These are phyloP conservation scores for Diaporthe australafricana DNA, from an alignment of 2,329 filamentous ascomycete species.

Conservation along the genomic window DNA sequence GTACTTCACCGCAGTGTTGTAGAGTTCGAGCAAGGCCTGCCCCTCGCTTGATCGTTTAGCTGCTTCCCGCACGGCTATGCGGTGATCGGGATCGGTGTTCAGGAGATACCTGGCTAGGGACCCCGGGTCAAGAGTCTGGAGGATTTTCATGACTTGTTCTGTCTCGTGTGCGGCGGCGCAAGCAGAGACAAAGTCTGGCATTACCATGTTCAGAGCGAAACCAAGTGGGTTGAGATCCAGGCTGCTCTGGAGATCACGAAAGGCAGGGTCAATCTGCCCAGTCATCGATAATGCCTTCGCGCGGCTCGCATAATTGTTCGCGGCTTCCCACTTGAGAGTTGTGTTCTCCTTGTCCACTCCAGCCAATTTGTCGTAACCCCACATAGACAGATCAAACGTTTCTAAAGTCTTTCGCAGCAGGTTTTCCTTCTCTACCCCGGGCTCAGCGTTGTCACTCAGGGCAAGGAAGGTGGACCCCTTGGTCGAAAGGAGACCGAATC, in stretches of 20 bases:
- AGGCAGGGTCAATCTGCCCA: background rate
- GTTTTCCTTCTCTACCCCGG: no score
- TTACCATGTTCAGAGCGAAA: background rate
- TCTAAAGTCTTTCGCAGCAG: no score
- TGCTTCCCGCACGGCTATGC: background rate
- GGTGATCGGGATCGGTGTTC: background rate
- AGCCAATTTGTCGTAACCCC: no score
- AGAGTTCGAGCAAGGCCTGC: background rate
- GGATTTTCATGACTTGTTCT: background rate
- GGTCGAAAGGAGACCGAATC: background rate
- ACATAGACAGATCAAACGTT: no score
- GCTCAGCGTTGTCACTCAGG: no score
- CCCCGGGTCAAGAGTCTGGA: background rate
- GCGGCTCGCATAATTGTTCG: background rate
- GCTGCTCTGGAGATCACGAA: background rate
- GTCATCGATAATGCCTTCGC: background rate
- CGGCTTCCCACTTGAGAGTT: no score
- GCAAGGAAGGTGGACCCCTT: background rate
- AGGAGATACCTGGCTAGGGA: background rate
- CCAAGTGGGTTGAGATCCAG: background rate
- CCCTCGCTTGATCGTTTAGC: slow-evolving; percentile 4
- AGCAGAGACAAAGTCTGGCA: background rate
- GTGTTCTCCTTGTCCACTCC: no score
- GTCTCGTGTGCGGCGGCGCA: background rate
- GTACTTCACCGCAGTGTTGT: background rate